Base-by-base conservation (phyloP, 805 yeast species). In the Metschnikowia drakensbergensis region DNA sequence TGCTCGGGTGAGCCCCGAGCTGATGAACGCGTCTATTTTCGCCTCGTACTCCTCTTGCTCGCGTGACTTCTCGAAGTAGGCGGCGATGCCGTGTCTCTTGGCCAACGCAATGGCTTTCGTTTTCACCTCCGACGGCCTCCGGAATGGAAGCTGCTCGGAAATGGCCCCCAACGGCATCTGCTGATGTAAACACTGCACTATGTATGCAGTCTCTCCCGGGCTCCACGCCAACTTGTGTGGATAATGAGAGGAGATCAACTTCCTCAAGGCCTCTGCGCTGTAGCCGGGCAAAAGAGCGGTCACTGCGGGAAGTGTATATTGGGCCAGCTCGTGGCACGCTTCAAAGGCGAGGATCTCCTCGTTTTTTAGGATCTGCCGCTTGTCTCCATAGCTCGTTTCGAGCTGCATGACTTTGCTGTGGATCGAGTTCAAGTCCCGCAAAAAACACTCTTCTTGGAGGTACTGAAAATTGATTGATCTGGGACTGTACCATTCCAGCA, bases 1-100 rank as follows among this genome's bases (percentile, higher is more conserved):
- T 1, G 48, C 32, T 25, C 37, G 38, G 11, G 64, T 58, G 36
- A 63, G 52, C 46, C 64, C 66, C 5, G 42, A 46, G 1, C 46
- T 25, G 17, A 61, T 52, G 39, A 58, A 49, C 30, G 10, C 22
- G 8, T 39, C 47, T n/a, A 58, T 45, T 8, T 13, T 31, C 17
- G 47, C 50, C 32, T 41, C 38, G 43, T 55, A 53, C n/a, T 37
- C 52, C n/a, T 5, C 28, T 27, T 45, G 36, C 36, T 44, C 47
- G 17, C 43, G 29, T 10, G 51, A n/a, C 9, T 33, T 29, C 30
- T 28, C 39, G 3, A 37, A 29, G 28, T 33, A 37, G 4, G 50
- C 38, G 9, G 29, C 13, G 10, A 50, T 26, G n/a, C 40, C 37
- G 32, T 46, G 46, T 27, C 40, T 42, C 31, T 35, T 29, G 33